Evolutionary conservation across 1,284 basidiomycete genomes (phyloP), one percentile per base, ranked within the genome.

Genomic region (Heterobasidion annosum): DNA sequence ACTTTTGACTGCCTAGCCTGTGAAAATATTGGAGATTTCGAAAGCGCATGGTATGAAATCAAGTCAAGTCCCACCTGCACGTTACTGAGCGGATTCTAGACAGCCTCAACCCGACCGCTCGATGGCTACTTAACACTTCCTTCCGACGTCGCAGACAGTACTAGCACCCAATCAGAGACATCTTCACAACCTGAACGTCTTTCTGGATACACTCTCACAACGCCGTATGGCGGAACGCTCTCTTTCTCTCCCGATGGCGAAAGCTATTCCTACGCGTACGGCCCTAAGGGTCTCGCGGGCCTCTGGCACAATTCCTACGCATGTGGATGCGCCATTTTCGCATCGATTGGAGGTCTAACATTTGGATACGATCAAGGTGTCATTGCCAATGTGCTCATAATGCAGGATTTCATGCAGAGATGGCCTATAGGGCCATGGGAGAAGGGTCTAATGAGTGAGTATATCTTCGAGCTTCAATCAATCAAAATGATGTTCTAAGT

Each of bases 381-480:
- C 33, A 87, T 91, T 59, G 85, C 88, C 2, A 91, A 91, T 65
- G 82, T 92, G 8, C 75, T 92, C 13, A 85, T 89, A n/a, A 92
- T 91, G 88, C 70, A 73, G 50, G 83, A 88, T 59, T 91, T 92
- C 61, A 59, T 77, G 34, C 60, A 67, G 51, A 74, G 81, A 10
- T 90, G 81, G 78, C 85, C 83, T 7, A 71, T 88, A 10, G 80
- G 79, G 15, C 78, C 87, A 8, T 76, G 85, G 71, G 79, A 88
- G 67, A 85, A 82, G 62, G 88, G 88, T 3, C 68, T 80, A 12
- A 85, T 91, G 77, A 89, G 88, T 87, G 62, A 58, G 82, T 72
- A 44, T 15, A 19, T 56, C 34, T 7, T 12, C 10, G 2, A 40
- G 37, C n/a, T 4, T 40, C 0, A 5, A 40, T 18, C n/a, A 19